A percentile compares a stretch with the other conserved stretches of the same genome.
Evolutionary conservation across 176 grass and related monocot genomes (phyloP).

Genomic region (Avena eriantha): DNA sequence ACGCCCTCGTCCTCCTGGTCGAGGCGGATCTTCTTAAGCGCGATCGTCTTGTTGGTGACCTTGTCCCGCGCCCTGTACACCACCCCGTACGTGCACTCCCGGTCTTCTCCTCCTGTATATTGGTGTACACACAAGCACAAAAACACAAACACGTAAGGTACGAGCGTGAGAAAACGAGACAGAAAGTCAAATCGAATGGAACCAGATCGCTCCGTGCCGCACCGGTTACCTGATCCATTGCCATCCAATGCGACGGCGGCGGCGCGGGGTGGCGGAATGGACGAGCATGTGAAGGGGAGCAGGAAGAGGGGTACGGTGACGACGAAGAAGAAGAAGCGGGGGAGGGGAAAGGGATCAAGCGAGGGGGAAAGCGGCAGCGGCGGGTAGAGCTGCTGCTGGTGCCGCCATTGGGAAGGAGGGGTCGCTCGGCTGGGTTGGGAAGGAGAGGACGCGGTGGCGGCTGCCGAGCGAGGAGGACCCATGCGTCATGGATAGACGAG

Average conservation of each 20-base stretch:
- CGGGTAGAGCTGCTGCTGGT: conserved; percentile 39
- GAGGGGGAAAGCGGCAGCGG: conserved; percentile 40
- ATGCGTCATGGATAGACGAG: too few species aligned
- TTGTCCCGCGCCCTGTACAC: conserved; percentile 90
- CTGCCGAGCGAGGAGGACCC: too few species aligned
- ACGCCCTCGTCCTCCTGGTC: conserved; percentile 97
- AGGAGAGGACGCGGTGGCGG: too few species aligned
- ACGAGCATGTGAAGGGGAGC: not conserved
- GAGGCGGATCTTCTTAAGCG: conserved; percentile 96
- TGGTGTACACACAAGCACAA: not conserved
- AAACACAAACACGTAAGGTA: not conserved
- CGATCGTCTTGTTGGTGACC: conserved; percentile 88
- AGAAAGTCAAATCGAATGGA: not conserved
- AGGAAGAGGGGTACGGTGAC: not conserved
- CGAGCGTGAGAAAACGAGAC: not conserved
- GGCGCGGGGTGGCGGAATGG: conserved; percentile 1
- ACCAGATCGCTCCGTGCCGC: conserved; percentile 32
- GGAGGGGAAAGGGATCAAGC: conserved; percentile 29
- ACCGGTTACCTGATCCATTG: conserved; percentile 82
- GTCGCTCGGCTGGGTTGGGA: not conserved
- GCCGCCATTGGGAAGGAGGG: conserved; percentile 45
- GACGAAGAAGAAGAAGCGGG: not conserved
- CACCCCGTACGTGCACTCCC: conserved; percentile 95
- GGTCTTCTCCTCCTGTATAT: conserved; percentile 95
- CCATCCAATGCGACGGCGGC: conserved; percentile 32